phyloP scores from a whole-genome alignment of 2,329 filamentous ascomycete genomes.

The Botryotinia calthae region DNA sequence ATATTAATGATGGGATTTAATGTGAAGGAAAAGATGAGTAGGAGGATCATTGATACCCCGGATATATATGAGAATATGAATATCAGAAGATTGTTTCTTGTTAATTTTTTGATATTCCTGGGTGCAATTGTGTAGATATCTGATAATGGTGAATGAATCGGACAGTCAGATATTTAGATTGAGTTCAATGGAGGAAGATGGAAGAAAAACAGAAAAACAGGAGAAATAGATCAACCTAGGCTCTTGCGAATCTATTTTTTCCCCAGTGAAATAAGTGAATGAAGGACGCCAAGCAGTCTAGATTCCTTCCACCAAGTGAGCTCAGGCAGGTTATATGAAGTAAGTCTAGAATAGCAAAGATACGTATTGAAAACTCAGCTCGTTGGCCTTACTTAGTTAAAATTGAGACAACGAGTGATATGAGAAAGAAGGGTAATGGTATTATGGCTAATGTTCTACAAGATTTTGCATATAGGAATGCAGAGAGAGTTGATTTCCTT shows the following conservation, averaged over 20 bases:
- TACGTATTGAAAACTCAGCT: not conserved
- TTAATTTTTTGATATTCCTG: not conserved
- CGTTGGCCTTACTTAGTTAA: not conserved
- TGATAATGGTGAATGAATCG: not conserved
- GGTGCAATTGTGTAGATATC: not conserved
- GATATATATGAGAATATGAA: not conserved
- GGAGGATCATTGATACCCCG: conserved; percentile 10
- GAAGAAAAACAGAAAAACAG: too few relatives aligned
- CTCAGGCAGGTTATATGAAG: not conserved
- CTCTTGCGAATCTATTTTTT: not conserved
- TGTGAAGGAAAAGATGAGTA: not conserved
- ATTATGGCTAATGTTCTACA: not conserved
- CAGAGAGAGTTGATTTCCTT: not conserved
- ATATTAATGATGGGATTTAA: not conserved
- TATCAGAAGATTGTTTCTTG: not conserved
- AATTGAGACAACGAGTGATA: not conserved
- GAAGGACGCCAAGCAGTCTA: not conserved
- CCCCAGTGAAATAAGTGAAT: not conserved
- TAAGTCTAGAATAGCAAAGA: not conserved
- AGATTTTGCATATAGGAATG: accelerated
- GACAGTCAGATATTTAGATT: not conserved
- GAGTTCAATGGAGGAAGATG: not conserved
- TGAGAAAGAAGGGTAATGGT: not conserved
- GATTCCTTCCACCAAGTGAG: not conserved
- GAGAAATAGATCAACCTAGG: not conserved